phyloP scores from a whole-genome alignment of 257 asterid species.

The Solanum pimpinellifolium region DNA sequence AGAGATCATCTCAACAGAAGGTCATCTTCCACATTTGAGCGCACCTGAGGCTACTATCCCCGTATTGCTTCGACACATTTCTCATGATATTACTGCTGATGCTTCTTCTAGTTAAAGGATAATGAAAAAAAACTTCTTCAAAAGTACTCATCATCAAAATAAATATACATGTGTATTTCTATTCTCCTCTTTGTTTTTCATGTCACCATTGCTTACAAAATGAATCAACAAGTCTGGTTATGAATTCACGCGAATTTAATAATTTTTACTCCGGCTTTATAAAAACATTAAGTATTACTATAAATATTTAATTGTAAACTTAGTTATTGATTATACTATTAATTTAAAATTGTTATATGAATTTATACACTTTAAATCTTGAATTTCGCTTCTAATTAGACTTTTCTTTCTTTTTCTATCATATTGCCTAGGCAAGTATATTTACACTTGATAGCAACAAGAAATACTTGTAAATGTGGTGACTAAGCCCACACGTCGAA shows the following conservation, averaged over 20 bases:
- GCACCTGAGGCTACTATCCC: conserved; percentile 12
- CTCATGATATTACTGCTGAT: neutral
- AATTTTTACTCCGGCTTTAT: neutral
- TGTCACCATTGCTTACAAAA: neutral
- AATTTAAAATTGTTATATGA: neutral
- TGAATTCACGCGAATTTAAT: neutral
- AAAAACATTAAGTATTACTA: neutral
- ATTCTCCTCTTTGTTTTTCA: neutral
- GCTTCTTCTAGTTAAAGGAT: neutral
- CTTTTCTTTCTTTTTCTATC: neutral
- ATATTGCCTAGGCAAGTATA: neutral
- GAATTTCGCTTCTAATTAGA: neutral
- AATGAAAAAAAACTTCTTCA: neutral
- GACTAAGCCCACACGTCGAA: neutral
- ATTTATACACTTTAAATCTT: neutral
- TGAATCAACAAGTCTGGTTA: neutral
- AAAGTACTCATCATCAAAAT: neutral
- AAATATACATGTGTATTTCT: neutral
- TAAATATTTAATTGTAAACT: neutral
- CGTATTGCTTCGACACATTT: conserved; percentile 13
- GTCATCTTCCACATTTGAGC: conserved; percentile 25
- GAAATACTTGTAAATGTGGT: neutral
- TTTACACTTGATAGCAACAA: neutral
- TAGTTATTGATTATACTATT: neutral
- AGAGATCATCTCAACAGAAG: conserved; percentile 15